Evolutionary conservation across 1,284 basidiomycete species (phyloP), one percentile per base, ranked within the genome.

Genomic region (Ganoderma multipileum): DNA sequence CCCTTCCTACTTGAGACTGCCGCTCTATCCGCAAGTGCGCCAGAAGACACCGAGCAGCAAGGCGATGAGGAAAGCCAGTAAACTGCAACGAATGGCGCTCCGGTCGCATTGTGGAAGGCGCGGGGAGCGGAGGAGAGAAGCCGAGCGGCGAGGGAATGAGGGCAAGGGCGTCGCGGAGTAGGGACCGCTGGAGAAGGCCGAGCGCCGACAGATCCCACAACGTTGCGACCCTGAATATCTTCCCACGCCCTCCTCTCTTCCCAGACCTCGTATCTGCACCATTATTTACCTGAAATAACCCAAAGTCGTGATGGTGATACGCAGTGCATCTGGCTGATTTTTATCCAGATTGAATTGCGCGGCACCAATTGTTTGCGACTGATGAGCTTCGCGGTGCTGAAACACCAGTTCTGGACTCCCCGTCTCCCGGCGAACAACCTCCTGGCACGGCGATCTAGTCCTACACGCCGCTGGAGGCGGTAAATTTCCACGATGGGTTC

Each of bases 321-420:
- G 61, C 39, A 41, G 38, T 12, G 58, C 20, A 41, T 26, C 38
- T 60, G 58, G 8, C 30, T 58, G 55, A 58, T 58, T 58, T 58
- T 33, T 61, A 28, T 26, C 36, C 23, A 54, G 38, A 41, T 12
- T 62, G 68, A 58, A 69, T 69, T 55, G 70, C 61, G 64, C 68
- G 74, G 72, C 61, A 59, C 64, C 70, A 71, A 68, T 73, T 71
- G 66, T 69, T 61, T 59, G 30, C 55, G 55, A 58, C 55, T 71
- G 65, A 69, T 65, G 65, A 72, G 71, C 68, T 72, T 72, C 72
- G 72, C 72, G 73, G 68, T 64, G 63, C 72, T 64, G 68, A 58
- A 62, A 68, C 58, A 61, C 61, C 47, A 41, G 39, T 8, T 60
- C 58, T 60, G 38, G 50, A 54, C 54, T 54, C n/a, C 52, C 55